A percentile compares a stretch with the other conserved stretches of the same genome.
These are phyloP conservation scores for Termitomyces sp. DNA, from an alignment of 768 basidiomycete species.

Conservation along the genomic window DNA sequence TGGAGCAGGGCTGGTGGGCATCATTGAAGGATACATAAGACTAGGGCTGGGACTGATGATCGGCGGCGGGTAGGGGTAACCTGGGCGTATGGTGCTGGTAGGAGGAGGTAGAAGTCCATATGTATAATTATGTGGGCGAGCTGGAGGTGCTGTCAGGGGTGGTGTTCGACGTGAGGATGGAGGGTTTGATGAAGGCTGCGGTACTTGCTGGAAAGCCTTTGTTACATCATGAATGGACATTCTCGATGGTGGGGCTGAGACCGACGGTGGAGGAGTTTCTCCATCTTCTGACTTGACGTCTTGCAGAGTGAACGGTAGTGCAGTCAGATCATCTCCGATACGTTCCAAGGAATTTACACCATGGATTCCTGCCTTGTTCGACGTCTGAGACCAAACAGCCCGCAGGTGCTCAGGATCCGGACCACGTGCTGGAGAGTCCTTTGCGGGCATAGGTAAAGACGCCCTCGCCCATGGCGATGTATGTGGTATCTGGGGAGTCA, in stretches of 20 bases:
- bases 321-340: slow-evolving; percentile 78
- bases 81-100: slow-evolving; percentile 49
- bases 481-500: slow-evolving; percentile 8
- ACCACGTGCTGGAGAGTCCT: slow-evolving; percentile 64
- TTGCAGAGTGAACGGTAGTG: slow-evolving; percentile 76
- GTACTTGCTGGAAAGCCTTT: slow-evolving; percentile 85
- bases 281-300: slow-evolving; percentile 88
- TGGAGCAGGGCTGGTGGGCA: slow-evolving; percentile 62
- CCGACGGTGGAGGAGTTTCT: slow-evolving; percentile 67
- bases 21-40: slow-evolving; percentile 61
- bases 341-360: slow-evolving; percentile 79
- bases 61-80: slow-evolving; percentile 64
- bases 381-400: slow-evolving; percentile 79
- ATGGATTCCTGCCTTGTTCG: slow-evolving; percentile 64
- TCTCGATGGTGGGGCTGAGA: slow-evolving; percentile 57
- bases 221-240: slow-evolving; percentile 84
- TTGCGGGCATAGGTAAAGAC: slow-evolving; percentile 51
- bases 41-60: slow-evolving; percentile 68
- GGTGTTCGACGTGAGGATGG: slow-evolving; percentile 41
- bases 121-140: slow-evolving; percentile 37
- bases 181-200: slow-evolving; percentile 48
- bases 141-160: slow-evolving; percentile 49
- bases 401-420: slow-evolving; percentile 85
- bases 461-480: slow-evolving; percentile 50
- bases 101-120: slow-evolving; percentile 42